Evolutionary conservation across 2,329 filamentous ascomycete genomes (phyloP).

Genomic region (Verticillium zaregamsianum): DNA sequence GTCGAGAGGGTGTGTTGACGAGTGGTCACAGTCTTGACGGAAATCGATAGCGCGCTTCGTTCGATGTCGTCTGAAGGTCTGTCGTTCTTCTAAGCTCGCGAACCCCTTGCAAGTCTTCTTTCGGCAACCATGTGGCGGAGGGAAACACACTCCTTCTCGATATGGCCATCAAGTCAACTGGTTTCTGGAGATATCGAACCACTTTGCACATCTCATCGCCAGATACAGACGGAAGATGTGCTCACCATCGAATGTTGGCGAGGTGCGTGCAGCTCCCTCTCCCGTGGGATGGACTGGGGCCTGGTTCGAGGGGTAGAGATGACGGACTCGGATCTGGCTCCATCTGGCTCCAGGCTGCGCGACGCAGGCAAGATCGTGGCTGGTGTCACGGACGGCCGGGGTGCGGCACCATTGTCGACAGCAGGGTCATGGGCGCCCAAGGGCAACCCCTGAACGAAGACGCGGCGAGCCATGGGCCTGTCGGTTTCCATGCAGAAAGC

Average conservation of each 20-base stretch:
- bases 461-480: constrained; percentile 29
- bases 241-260: constrained; percentile 21
- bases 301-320: neutral
- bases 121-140: constrained; percentile 3
- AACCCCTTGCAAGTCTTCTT: constrained; percentile 3
- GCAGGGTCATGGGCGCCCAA: neutral
- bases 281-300: neutral
- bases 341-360: neutral
- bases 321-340: neutral
- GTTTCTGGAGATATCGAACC: constrained; percentile 22
- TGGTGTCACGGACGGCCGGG: constrained; percentile 2
- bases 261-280: neutral
- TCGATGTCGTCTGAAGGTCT: neutral
- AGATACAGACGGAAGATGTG: constrained; percentile 13
- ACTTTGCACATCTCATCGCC: constrained; percentile 17
- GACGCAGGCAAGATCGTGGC: neutral
- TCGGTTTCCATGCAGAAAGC: constrained; percentile 33
- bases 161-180: constrained; percentile 12
- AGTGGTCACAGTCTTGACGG: neutral
- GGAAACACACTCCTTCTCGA: constrained; percentile 12
- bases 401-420: neutral
- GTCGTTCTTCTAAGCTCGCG: neutral
- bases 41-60: neutral
- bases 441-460: constrained; percentile 17
- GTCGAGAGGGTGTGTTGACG: neutral